Evolutionary conservation across 1,139 yeast genomes (phyloP).

Genomic region (Komagataea norvegica): DNA sequence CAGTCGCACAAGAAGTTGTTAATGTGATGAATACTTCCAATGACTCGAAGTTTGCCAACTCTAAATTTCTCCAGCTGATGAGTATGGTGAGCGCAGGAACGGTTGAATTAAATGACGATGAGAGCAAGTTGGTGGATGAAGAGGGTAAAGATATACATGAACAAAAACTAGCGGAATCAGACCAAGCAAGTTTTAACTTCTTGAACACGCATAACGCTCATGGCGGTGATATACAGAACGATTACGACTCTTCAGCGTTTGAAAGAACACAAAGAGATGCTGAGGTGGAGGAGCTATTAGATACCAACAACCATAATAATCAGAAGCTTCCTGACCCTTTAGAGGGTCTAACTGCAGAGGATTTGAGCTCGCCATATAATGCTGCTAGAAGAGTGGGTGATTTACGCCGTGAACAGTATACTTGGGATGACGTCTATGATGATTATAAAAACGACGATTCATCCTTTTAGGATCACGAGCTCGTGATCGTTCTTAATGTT

Average conservation of each 20-base stretch:
- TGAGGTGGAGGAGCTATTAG: conserved; percentile 9
- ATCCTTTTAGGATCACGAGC: conserved; percentile 14
- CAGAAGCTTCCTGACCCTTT: conserved; percentile 26
- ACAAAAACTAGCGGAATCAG: conserved; percentile 6
- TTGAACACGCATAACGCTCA: conserved; percentile 8
- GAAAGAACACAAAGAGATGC: conserved; percentile 12
- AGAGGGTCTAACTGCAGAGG: conserved; percentile 20
- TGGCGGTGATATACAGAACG: conserved; percentile 7
- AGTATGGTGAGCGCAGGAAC: conserved; percentile 24
- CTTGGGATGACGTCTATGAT: conserved; percentile 28
- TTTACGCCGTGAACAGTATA: conserved; percentile 17
- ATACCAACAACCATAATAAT: conserved; percentile 1
- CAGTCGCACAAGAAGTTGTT: conserved; percentile 27
- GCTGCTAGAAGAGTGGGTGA: conserved; percentile 19
- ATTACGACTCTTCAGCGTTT: conserved; percentile 5
- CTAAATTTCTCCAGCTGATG: conserved; percentile 28
- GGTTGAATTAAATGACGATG: conserved; percentile 24
- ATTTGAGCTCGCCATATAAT: conserved; percentile 22
- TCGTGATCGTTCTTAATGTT: not conserved
- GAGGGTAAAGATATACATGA: conserved; percentile 32
- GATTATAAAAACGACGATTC: conserved; percentile 28
- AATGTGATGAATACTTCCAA: conserved; percentile 22
- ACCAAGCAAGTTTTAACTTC: conserved; percentile 5
- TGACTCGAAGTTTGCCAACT: conserved; percentile 25
- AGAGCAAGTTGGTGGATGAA: conserved; percentile 25